phyloP scores from a whole-genome alignment of 225 moss, liverwort and hornwort species.

The Physcomitrium patens region DNA sequence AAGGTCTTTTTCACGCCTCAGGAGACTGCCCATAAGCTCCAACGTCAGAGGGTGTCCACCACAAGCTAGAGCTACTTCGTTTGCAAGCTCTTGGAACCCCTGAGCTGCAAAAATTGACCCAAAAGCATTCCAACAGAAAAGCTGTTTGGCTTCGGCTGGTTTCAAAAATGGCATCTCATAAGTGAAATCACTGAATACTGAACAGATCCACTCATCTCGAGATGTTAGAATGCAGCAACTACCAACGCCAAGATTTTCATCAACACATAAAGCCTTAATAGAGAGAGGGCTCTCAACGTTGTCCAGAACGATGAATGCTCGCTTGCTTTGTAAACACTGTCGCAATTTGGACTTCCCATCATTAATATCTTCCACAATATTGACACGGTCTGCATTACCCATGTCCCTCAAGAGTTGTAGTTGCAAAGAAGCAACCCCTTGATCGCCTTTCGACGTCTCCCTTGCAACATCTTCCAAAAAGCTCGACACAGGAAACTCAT shows the following conservation, averaged over 20 bases:
- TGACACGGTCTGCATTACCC: not conserved
- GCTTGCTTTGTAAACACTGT: constrained; percentile 10
- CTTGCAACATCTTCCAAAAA: constrained; percentile 17
- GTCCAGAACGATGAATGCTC: constrained; percentile 22
- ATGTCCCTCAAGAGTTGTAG: not conserved
- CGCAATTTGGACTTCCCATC: not conserved
- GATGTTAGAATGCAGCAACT: constrained; percentile 31
- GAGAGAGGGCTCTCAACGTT: not conserved
- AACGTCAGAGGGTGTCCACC: constrained; percentile 26
- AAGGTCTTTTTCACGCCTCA: constrained; percentile 3
- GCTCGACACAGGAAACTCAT: not conserved
- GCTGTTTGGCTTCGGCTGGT: constrained; percentile 8
- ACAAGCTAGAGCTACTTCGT: constrained; percentile 25
- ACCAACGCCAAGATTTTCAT: constrained; percentile 16
- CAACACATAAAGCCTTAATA: not conserved
- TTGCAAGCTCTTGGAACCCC: constrained; percentile 16
- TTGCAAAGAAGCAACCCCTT: constrained; percentile 16
- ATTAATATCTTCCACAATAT: not conserved
- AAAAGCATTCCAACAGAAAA: constrained; percentile 33
- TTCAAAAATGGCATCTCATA: constrained; percentile 15
- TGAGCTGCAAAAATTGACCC: constrained; percentile 17
- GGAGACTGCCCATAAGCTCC: constrained; percentile 26
- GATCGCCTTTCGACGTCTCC: constrained; percentile 17
- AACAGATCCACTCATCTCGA: constrained; percentile 11
- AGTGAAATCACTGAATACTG: not conserved